Evolutionary conservation across 1,284 basidiomycete species (phyloP), one percentile per base, ranked within the genome.

Genomic region (Trichosporon sp.): DNA sequence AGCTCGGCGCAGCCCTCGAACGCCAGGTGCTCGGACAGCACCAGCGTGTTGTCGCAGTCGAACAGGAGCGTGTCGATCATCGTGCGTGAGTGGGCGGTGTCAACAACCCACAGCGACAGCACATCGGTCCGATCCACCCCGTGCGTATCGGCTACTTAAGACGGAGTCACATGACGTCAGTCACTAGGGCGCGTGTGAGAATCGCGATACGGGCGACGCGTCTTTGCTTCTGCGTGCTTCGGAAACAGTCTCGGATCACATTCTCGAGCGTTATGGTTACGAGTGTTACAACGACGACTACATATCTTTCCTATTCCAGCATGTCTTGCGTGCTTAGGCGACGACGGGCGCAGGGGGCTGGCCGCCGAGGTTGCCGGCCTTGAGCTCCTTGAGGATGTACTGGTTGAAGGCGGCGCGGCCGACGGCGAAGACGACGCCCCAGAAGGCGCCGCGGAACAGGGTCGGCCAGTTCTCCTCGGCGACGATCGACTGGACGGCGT

Each of bases 41-140:
- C 75, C n/a, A 76, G 72, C 27, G 75, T 76, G 69, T 76, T 76
- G 67, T 76, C 75, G 71, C 75, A 76, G 69, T 76, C 75, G 62
- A 76, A 72, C 35, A 76, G 72, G 66, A 76, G 65, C 25, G 75
- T 75, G 15, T 58, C 68, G 65, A 65, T 53, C 51, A 29, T n/a
- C 18, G 12, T 31, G 13, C 4, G 21, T n/a, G 51, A 1, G 38
- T 42, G 5, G 38, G 18, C 21, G 47, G 13, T 13, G 42, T 3
- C 42, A 21, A 42, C 38, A 42, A 11, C 7, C 38, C 13, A 3
- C 7, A 42, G 18, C 13, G 21, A 51, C 47, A 21, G 21, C n/a
- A 9, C n/a, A 51, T 51, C 47, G 47, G 47, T 11, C 47, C 47
- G 47, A 51, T 21, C 23, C 21, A 51, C 23, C 8, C 2, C 8